phyloP scores from a whole-genome alignment of 768 basidiomycete species.

The Russula vinacea region DNA sequence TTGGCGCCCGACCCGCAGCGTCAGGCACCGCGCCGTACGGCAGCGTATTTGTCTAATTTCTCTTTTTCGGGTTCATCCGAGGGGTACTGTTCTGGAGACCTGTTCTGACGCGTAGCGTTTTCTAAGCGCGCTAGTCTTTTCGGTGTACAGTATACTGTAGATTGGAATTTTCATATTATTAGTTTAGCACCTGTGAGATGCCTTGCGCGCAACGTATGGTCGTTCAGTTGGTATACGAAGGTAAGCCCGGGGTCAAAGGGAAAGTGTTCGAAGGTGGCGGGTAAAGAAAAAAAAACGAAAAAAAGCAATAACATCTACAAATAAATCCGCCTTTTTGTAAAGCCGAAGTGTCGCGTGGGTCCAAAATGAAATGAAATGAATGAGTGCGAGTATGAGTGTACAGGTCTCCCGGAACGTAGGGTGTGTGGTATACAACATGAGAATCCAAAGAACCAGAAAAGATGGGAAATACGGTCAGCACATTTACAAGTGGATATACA shows the following conservation, averaged over 20 bases:
- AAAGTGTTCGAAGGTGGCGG: not conserved
- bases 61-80: not conserved
- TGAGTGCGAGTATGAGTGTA: constrained; percentile 10
- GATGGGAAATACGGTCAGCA: not conserved
- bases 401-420: constrained; percentile 5
- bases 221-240: not conserved
- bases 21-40: not conserved
- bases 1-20: not conserved
- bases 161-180: no score
- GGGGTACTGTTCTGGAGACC: no score
- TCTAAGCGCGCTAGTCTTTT: no score
- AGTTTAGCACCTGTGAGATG: no score
- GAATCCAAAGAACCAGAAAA: not conserved
- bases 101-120: no score
- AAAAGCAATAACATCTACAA: not conserved
- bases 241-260: not conserved
- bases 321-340: not conserved
- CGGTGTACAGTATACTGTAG: no score
- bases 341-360: not conserved
- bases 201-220: not conserved
- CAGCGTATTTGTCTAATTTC: not conserved
- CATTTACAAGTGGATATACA: constrained; percentile 26
- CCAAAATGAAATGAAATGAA: constrained; percentile 5
- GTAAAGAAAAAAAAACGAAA: not conserved
- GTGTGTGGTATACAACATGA: constrained; percentile 8